Conservation (phyloP, 371 early-diverging fungal species). For the Mucor indicus region DNA sequence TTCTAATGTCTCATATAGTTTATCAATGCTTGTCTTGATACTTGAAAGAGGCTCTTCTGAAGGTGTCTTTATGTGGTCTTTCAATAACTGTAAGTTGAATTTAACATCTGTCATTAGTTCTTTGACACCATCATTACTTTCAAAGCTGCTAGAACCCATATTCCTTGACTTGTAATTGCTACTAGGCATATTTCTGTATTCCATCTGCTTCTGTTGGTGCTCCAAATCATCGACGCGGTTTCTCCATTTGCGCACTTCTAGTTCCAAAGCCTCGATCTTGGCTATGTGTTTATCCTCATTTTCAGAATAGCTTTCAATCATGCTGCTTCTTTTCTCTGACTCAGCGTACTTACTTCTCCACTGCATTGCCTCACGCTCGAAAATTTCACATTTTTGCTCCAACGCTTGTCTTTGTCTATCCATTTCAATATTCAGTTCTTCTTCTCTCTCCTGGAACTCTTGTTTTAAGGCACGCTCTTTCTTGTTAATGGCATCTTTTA, state of each 20-base stretch:
- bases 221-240: slow-evolving; percentile 21
- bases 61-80: slow-evolving; percentile 26
- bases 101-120: slow-evolving; percentile 32
- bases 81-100: slow-evolving; percentile 27
- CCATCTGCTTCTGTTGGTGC: slow-evolving; percentile 9
- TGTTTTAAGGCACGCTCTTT: slow-evolving; percentile 11
- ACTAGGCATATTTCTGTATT: slow-evolving; percentile 1
- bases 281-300: slow-evolving; percentile 1
- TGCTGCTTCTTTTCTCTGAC: not conserved
- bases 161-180: not conserved
- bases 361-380: slow-evolving; percentile 21
- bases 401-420: slow-evolving; percentile 13
- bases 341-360: slow-evolving; percentile 18
- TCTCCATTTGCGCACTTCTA: slow-evolving; percentile 21
- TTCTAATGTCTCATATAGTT: slow-evolving; percentile 24
- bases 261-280: slow-evolving; percentile 13
- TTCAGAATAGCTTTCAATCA: not conserved
- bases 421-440: slow-evolving; percentile 20
- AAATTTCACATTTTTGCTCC: slow-evolving; percentile 17
- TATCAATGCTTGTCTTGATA: slow-evolving; percentile 27
- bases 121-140: slow-evolving; percentile 6
- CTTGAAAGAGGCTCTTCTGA: slow-evolving; percentile 23
- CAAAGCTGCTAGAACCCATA: not conserved
- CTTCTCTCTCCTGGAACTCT: slow-evolving; percentile 20
- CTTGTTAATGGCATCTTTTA: slow-evolving; percentile 26